Evolutionary conservation across 2,329 filamentous ascomycete genomes (phyloP), one percentile per base, ranked within the genome.

Genomic region (Tolypocladium ovalisporum): DNA sequence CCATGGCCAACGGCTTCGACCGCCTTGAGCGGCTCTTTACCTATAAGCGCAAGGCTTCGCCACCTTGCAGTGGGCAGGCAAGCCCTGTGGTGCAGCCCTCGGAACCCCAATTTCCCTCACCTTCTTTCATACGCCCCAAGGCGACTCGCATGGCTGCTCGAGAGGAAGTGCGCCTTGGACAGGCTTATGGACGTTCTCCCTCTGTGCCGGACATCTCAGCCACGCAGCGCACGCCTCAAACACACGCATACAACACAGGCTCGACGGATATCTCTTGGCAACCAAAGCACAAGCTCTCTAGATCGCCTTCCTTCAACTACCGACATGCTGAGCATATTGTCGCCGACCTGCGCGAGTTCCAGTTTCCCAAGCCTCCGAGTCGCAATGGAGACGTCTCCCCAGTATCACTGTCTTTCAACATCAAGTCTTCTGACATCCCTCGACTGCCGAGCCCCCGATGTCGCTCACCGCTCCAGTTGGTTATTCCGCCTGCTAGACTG

Each of bases 61-160:
- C 62, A 13, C 66, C 66, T 36, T 60, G 63, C 49, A 65, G 58
- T 55, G 64, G 62, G 56, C 61, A 65, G 56, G 60, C 59, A 42
- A 64, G 57, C 47, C 63, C 64, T 56, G 58, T 58, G 34, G 54
- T 59, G 19, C 62, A 62, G 35, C 56, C 66, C 10, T 55, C 65
- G 29, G 71, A 67, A 54, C 71, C 70, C 54, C 68, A 72, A 54
- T 82, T 81, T 60, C 79, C 79, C 5, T 73, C 73, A 24, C 75
- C 79, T 8, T 80, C 79, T 1, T 85, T 81, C 62, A 80, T 85
- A 60, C 74, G 79, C 52, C 82, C 82, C 32, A 83, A 74, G 40
- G 73, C 76, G 19, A 74, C 72, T 56, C 75, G 79, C 29, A 84
- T 85, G 82, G 69, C 76, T 52, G 80, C 82, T n/a, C 75, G 82